These are phyloP conservation scores for Keithomyces neogunnii DNA, from an alignment of 2,329 filamentous ascomycete species.

Conservation along the genomic window DNA sequence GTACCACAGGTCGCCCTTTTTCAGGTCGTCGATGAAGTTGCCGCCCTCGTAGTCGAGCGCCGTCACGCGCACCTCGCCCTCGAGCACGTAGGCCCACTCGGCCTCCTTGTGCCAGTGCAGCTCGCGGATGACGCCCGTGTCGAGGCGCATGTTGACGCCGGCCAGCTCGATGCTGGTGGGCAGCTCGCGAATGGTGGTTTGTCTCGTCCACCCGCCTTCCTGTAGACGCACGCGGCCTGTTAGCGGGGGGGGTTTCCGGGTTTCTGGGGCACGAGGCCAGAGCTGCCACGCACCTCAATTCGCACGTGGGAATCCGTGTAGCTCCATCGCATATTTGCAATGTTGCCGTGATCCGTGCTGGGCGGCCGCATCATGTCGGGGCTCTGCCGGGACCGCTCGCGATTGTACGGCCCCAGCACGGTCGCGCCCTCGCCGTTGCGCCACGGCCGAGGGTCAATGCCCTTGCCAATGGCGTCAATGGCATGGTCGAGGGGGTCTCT, in stretches of 20 bases:
- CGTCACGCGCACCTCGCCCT: slow-evolving; percentile 62
- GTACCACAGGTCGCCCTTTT: slow-evolving; percentile 73
- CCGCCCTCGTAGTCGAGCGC: slow-evolving; percentile 68
- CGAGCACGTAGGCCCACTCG: slow-evolving; percentile 69
- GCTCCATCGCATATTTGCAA: slow-evolving; percentile 67
- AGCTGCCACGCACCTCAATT: slow-evolving; percentile 42
- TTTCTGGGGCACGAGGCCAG: not conserved
- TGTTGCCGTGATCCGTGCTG: slow-evolving; percentile 61
- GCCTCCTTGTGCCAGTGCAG: slow-evolving; percentile 77
- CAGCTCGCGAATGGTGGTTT: slow-evolving; percentile 61
- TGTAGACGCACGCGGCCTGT: slow-evolving; percentile 20
- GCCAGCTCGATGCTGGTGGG: slow-evolving; percentile 61
- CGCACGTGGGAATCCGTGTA: slow-evolving; percentile 56
- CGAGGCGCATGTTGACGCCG: slow-evolving; percentile 71
- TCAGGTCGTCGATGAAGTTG: slow-evolving; percentile 68
- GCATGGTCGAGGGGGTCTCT: slow-evolving; percentile 55
- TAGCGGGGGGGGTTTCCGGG: too few species aligned
- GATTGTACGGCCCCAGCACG: slow-evolving; percentile 63
- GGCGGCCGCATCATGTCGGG: slow-evolving; percentile 66
- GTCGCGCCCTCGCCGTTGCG: slow-evolving; percentile 56
- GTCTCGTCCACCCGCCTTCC: slow-evolving; percentile 70
- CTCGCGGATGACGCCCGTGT: slow-evolving; percentile 64
- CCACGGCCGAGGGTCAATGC: slow-evolving; percentile 57
- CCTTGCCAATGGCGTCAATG: slow-evolving; percentile 50
- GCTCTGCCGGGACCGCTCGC: slow-evolving; percentile 57